These are phyloP conservation scores for Podospora comata DNA, from an alignment of 495 filamentous ascomycete genomes.

Conservation along the genomic window DNA sequence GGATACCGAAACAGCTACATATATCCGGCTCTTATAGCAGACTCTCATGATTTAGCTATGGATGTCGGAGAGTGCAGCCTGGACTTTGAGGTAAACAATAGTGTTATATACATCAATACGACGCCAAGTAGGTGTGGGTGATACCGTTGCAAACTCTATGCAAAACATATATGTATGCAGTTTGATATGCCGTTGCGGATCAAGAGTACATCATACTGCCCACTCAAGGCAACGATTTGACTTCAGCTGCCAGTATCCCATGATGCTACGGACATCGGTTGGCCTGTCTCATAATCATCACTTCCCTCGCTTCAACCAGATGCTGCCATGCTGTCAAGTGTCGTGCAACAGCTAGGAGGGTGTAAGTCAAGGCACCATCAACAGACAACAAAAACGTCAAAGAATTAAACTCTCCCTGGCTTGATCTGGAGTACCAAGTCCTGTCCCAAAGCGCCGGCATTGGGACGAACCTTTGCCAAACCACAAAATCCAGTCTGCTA, in stretches of 20 bases:
- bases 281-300: not conserved
- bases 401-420: not conserved
- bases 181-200: not conserved
- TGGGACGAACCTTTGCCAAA: not conserved
- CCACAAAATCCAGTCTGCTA: not conserved
- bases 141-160: not conserved
- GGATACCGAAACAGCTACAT: not conserved
- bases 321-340: not conserved
- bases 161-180: not conserved
- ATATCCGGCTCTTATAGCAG: not conserved
- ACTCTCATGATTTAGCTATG: not conserved
- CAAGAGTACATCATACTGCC: not conserved
- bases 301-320: not conserved
- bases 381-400: not conserved
- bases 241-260: not conserved
- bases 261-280: not conserved
- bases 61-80: not conserved
- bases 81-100: not conserved
- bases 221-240: not conserved
- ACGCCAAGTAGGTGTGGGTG: too few species aligned
- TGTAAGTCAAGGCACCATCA: not conserved
- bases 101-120: too few species aligned
- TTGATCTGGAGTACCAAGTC: not conserved
- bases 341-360: not conserved
- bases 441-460: not conserved